Conservation (phyloP, 2,329 filamentous ascomycete genomes). For the Xylariaceae sp. region DNA sequence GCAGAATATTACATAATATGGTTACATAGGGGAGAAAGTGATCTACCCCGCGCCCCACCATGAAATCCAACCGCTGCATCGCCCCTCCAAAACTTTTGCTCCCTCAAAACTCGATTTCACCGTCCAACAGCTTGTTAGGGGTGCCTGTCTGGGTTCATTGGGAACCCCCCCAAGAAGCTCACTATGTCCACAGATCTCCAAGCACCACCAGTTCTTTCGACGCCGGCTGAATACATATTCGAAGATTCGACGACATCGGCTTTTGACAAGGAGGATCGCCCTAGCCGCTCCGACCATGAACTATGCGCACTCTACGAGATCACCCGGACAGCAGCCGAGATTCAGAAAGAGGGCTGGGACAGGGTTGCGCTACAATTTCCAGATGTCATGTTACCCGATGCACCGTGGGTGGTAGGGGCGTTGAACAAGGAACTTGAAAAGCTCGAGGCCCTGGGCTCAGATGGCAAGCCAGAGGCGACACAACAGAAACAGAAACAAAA, state of each 20-base stretch:
- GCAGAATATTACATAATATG: no score
- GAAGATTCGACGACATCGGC: slow-evolving; percentile 44
- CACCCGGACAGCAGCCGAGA: slow-evolving; percentile 69
- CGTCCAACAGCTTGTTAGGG: not conserved
- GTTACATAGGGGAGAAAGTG: no score
- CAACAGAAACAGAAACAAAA: slow-evolving; percentile 10
- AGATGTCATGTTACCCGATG: slow-evolving; percentile 85
- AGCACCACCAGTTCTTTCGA: slow-evolving; percentile 58
- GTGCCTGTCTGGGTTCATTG: no score
- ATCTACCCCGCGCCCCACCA: no score
- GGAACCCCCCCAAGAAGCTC: not conserved
- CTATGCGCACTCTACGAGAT: slow-evolving; percentile 80
- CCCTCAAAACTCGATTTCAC: not conserved
- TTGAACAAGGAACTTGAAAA: slow-evolving; percentile 41
- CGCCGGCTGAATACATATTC: slow-evolving; percentile 54
- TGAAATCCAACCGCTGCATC: no score
- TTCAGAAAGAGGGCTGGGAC: slow-evolving; percentile 65
- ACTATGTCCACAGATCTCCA: slow-evolving; percentile 47
- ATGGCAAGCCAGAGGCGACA: not conserved
- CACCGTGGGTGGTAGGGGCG: slow-evolving; percentile 69
- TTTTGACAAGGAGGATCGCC: slow-evolving; percentile 32
- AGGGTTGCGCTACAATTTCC: slow-evolving; percentile 92
- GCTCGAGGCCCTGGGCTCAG: slow-evolving; percentile 5
- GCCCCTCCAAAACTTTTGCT: no score
- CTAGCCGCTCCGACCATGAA: slow-evolving; percentile 56